Conservation (phyloP, 2,329 filamentous ascomycete species). For the Fusarium sp. region DNA sequence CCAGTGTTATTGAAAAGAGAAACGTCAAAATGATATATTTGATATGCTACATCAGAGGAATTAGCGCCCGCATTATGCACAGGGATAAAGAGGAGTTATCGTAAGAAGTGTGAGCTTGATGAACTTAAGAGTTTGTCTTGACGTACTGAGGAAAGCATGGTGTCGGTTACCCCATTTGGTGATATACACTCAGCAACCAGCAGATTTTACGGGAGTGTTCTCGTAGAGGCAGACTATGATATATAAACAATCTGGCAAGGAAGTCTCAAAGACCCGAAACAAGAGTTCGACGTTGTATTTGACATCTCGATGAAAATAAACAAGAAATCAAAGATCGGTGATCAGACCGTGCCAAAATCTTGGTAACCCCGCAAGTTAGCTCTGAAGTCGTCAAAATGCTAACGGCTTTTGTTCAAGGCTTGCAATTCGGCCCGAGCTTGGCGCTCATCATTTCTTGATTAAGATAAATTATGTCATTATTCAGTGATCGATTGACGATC, state of each 20-base stretch:
- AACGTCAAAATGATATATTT: neutral
- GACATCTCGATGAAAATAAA: neutral
- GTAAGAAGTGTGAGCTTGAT: rapidly evolving
- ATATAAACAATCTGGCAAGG: rapidly evolving
- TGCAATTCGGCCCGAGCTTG: neutral
- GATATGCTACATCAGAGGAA: rapidly evolving
- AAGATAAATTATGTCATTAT: neutral
- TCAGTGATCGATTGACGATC: neutral
- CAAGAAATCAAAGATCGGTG: neutral
- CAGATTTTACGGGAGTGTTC: rapidly evolving
- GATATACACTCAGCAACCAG: rapidly evolving
- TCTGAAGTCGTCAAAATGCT: neutral
- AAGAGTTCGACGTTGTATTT: rapidly evolving
- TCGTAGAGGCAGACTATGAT: rapidly evolving
- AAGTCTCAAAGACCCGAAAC: rapidly evolving
- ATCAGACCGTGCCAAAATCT: neutral
- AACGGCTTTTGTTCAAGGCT: neutral
- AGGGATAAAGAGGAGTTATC: rapidly evolving
- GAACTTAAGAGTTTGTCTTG: rapidly evolving
- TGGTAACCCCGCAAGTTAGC: neutral
- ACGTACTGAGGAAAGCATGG: neutral
- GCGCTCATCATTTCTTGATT: neutral
- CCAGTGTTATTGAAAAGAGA: neutral
- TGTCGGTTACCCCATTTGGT: neutral
- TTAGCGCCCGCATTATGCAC: rapidly evolving